Conservation (phyloP, 2,329 filamentous ascomycete species). For the Cladosporium oxysporum region DNA sequence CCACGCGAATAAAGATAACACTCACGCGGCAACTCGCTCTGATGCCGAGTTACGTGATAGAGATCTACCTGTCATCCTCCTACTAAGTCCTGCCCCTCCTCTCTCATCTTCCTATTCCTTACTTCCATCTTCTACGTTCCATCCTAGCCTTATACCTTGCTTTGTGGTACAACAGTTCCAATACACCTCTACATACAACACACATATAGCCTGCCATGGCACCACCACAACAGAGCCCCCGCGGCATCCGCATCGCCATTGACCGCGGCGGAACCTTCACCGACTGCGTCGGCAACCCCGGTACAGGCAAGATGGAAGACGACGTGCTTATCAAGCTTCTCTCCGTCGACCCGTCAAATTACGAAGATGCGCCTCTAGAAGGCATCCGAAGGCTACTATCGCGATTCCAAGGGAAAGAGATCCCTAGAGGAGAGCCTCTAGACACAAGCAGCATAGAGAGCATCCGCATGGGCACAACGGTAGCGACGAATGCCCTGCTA, state of each 20-base stretch:
- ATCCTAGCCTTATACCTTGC: neutral
- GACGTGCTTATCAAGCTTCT: slow-evolving; percentile 85
- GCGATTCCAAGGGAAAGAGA: slow-evolving; percentile 71
- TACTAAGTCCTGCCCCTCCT: neutral
- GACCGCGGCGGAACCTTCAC: slow-evolving; percentile 86
- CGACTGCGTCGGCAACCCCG: slow-evolving; percentile 83
- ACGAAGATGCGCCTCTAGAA: slow-evolving; percentile 86
- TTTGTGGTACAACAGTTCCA: neutral
- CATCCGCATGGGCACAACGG: slow-evolving; percentile 94
- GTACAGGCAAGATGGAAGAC: slow-evolving; percentile 66
- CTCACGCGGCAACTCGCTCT: slow-evolving; percentile 1
- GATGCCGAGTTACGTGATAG: neutral
- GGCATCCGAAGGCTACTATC: slow-evolving; percentile 85
- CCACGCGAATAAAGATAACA: slow-evolving; percentile 6
- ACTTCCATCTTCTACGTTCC: neutral
- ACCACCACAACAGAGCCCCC: slow-evolving; percentile 12
- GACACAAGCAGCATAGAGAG: slow-evolving; percentile 84
- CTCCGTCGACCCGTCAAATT: slow-evolving; percentile 87
- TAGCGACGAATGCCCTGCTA: slow-evolving; percentile 87
- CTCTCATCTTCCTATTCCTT: neutral
- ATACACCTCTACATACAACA: neutral
- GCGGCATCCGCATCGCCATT: slow-evolving; percentile 73
- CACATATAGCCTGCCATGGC: slow-evolving; percentile 1
- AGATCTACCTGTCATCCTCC: neutral
- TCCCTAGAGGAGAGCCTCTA: slow-evolving; percentile 75